A percentile compares a stretch with the other conserved stretches of the same genome.
phyloP scores from a whole-genome alignment of 139 green algal genomes.

The Volvox reticuliferus region DNA sequence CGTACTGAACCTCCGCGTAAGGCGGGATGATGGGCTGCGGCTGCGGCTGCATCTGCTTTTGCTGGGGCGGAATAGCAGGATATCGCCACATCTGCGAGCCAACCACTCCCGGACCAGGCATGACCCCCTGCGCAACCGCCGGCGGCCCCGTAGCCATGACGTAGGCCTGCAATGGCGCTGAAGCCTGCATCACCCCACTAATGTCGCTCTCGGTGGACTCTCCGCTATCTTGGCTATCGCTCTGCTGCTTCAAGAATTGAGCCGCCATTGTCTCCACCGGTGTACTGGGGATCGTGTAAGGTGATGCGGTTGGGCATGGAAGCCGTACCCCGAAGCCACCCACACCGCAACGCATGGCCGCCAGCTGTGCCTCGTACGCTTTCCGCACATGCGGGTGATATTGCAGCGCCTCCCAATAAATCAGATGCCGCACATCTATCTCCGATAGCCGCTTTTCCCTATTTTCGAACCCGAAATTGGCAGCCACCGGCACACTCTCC shows the following conservation, averaged over 20 bases:
- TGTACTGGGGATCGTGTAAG: slow-evolving; percentile 50
- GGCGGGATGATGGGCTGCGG: not conserved
- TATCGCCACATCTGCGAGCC: not conserved
- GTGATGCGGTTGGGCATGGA: not conserved
- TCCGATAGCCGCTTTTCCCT: slow-evolving; percentile 21
- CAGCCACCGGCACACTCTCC: slow-evolving; percentile 4
- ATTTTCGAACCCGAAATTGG: slow-evolving; percentile 56
- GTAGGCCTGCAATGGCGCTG: not conserved
- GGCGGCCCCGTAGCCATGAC: too few species aligned
- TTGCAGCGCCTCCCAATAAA: slow-evolving; percentile 58
- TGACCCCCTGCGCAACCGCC: not conserved
- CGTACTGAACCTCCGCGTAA: not conserved
- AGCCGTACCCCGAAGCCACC: not conserved
- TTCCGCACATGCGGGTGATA: slow-evolving; percentile 38
- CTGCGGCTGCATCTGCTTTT: not conserved
- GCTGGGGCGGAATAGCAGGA: slow-evolving; percentile 10
- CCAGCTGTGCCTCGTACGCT: slow-evolving; percentile 15
- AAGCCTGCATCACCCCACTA: not conserved
- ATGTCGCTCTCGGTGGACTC: not conserved
- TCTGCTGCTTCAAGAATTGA: slow-evolving; percentile 10
- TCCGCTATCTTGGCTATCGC: not conserved
- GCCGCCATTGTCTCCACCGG: not conserved
- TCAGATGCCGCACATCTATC: slow-evolving; percentile 49
- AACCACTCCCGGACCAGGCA: not conserved
- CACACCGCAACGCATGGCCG: not conserved